Evolutionary conservation across 2,329 filamentous ascomycete species (phyloP), one percentile per base, ranked within the genome.

Genomic region (Scolecobasidium constrictum): DNA sequence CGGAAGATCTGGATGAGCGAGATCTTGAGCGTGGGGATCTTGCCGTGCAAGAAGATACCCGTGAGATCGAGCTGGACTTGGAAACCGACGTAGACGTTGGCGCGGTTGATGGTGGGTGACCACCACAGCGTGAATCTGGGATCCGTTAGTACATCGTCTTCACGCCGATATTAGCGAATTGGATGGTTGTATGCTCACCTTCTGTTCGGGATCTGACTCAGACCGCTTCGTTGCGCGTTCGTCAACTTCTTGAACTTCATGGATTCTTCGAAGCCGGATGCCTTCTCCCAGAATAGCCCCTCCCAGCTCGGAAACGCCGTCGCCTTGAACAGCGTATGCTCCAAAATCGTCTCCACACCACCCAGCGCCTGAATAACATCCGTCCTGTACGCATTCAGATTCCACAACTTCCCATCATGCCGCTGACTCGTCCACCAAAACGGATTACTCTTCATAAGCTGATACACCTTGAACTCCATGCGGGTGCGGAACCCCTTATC

Each of bases 191-290:
- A n/a, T n/a, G n/a, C n/a, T n/a, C n/a, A n/a, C n/a, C n/a, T n/a
- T n/a, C 92, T 86, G 59, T 98, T 98, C 0, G 92, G 92, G 58
- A 98, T 98, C 58, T 98, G 92, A 59, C 95, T 96, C 21, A 98
- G 64, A 86, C 92, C 92, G 16, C 86, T 94, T 53, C 92, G 76
- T 62, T 98, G 92, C 1, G 92, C 92, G 54, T 98, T 98, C 0
- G 92, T 98, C 47, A 98, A 69, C 63, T 98, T 98, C 67, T 98
- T 98, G 73, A 95, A 98, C 51, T 96, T 94, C 92, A 98, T 96
- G 0, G 62, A 68, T 47, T 71, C 67, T 49, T 59, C 56, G 52
- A 65, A 60, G 53, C 52, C 37, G 55, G 58, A 53, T 57, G 63
- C 53, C 47, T 78, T 74, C 55, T 86, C 82, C 84, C 88, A 94